Evolutionary conservation across 495 filamentous ascomycete genomes (phyloP).

Genomic region (Podospora appendiculata): DNA sequence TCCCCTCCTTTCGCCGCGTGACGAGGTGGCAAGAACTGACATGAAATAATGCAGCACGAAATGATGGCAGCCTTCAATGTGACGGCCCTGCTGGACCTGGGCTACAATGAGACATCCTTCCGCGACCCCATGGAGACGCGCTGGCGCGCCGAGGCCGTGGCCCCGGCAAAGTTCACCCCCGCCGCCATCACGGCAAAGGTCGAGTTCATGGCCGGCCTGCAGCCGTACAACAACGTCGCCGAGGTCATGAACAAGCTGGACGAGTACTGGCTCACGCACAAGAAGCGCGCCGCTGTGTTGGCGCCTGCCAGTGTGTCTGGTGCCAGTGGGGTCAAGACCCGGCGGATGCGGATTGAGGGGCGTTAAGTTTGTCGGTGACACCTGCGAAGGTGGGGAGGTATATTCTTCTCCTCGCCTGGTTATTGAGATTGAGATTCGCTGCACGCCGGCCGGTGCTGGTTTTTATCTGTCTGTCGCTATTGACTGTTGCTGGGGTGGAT

Average conservation of each 20-base stretch:
- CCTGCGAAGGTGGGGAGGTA: too few relatives aligned
- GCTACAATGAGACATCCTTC: slow-evolving; percentile 39
- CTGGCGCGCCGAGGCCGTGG: slow-evolving; percentile 20
- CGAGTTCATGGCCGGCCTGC: slow-evolving; percentile 19
- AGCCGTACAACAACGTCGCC: slow-evolving; percentile 22
- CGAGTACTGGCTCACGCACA: slow-evolving; percentile 16
- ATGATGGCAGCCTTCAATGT: slow-evolving; percentile 59
- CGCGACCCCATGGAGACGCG: slow-evolving; percentile 24
- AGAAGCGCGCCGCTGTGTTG: slow-evolving; percentile 5
- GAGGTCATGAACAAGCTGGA: slow-evolving; percentile 15
- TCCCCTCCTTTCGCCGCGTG: too few relatives aligned
- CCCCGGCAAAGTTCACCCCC: slow-evolving; percentile 15
- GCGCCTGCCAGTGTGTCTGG: background rate
- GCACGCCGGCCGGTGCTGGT: too few relatives aligned
- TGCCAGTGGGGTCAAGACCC: background rate
- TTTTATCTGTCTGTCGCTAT: too few relatives aligned
- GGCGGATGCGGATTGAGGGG: slow-evolving; percentile 5
- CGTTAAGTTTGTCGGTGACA: too few relatives aligned
- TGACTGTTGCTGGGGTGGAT: too few relatives aligned
- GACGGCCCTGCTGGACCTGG: slow-evolving; percentile 35
- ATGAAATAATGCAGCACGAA: slow-evolving; percentile 27
- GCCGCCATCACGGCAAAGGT: slow-evolving; percentile 19
- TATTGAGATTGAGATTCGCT: too few relatives aligned
- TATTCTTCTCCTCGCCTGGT: too few relatives aligned
- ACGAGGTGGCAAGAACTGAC: too few relatives aligned